These are phyloP conservation scores for Stachybotrys chlorohalonatus DNA, from an alignment of 2,329 filamentous ascomycete species.

Conservation along the genomic window DNA sequence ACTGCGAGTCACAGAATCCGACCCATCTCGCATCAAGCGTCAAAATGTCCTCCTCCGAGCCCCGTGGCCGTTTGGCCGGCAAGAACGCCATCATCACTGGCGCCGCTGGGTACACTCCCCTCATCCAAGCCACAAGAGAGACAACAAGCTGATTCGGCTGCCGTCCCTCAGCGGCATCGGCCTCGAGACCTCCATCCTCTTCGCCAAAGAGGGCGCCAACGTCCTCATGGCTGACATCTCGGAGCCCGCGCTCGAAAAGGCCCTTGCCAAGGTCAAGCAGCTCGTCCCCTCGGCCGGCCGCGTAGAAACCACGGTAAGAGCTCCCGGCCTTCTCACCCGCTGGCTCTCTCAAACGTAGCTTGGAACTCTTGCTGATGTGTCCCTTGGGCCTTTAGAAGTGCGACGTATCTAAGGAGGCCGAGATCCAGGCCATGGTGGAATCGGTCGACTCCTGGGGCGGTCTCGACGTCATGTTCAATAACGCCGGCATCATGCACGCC, in stretches of 20 bases:
- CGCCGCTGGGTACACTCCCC: constrained; percentile 57
- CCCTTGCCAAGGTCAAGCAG: constrained; percentile 64
- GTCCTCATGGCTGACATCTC: constrained; percentile 84
- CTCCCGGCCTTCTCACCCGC: not conserved
- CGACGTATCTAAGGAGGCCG: constrained; percentile 79
- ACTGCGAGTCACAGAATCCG: not conserved
- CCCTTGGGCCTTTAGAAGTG: constrained; percentile 23
- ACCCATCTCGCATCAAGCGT: not conserved
- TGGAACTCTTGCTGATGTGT: not conserved
- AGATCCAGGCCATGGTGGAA: constrained; percentile 68
- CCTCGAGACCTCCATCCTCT: constrained; percentile 84
- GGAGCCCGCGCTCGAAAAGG: constrained; percentile 65
- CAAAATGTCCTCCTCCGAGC: constrained; percentile 17
- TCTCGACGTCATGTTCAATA: constrained; percentile 91
- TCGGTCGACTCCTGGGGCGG: constrained; percentile 77
- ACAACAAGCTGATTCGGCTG: not conserved
- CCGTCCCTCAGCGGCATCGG: constrained; percentile 64
- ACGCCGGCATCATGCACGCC: constrained; percentile 93
- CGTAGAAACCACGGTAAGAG: constrained; percentile 48
- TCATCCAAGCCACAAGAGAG: not conserved
- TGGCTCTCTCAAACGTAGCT: not conserved
- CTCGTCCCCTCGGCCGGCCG: constrained; percentile 53
- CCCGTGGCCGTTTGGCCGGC: constrained; percentile 43
- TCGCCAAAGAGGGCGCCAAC: constrained; percentile 78
- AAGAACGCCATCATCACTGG: constrained; percentile 70